Conservation (phyloP, 345 rosid genomes). For the Linum lewisii region DNA sequence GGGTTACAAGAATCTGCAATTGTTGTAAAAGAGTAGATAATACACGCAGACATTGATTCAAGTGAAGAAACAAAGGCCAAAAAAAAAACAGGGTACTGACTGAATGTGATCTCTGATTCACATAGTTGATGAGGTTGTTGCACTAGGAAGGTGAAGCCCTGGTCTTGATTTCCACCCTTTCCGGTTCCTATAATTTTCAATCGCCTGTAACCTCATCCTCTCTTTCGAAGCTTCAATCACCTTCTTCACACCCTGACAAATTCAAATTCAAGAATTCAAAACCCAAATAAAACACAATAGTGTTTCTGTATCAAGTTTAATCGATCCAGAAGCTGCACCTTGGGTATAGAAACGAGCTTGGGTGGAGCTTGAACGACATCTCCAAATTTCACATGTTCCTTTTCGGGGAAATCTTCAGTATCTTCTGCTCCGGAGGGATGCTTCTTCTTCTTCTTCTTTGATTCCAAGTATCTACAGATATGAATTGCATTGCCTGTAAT, state of each 20-base stretch:
- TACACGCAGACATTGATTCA: too few relatives aligned
- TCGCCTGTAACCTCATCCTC: constrained; percentile 63
- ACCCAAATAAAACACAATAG: too few relatives aligned
- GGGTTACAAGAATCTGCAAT: too few relatives aligned
- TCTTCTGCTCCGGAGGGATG: constrained; percentile 37
- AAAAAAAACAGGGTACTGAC: neutral
- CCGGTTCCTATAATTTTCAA: constrained; percentile 65
- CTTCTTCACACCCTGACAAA: constrained; percentile 41
- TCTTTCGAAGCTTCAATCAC: constrained; percentile 47
- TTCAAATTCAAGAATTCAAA: neutral
- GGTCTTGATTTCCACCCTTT: constrained; percentile 72
- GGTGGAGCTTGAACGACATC: constrained; percentile 88
- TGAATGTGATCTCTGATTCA: constrained; percentile 2
- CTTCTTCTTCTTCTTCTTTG: constrained; percentile 53
- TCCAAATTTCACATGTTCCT: constrained; percentile 64
- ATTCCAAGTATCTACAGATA: constrained; percentile 51
- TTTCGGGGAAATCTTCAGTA: constrained; percentile 45
- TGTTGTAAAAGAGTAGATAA: too few relatives aligned
- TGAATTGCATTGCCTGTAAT: too few relatives aligned
- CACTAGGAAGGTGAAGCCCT: constrained; percentile 43
- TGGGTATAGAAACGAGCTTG: constrained; percentile 49
- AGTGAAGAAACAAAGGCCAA: too few relatives aligned
- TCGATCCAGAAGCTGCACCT: too few relatives aligned
- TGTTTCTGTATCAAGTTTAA: neutral
- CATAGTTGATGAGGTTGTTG: constrained; percentile 11